These are phyloP conservation scores for Suhomyces sp. DNA, from an alignment of 805 yeast genomes.

Conservation along the genomic window DNA sequence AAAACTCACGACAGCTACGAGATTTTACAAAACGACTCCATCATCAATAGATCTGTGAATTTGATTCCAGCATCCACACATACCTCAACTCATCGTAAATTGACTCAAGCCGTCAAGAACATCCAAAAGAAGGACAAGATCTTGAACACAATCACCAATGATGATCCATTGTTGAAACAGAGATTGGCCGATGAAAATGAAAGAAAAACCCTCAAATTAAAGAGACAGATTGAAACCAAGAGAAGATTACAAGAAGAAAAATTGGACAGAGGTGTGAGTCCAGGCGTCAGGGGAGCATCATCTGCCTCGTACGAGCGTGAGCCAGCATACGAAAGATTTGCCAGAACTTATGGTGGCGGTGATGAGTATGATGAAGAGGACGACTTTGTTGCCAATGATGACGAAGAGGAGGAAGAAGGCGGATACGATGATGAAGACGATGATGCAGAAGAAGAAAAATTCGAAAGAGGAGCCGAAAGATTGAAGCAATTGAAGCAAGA, in stretches of 20 bases:
- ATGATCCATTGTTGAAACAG: constrained; percentile 71
- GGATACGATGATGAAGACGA: constrained; percentile 39
- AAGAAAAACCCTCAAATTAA: constrained; percentile 54
- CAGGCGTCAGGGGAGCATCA: constrained; percentile 22
- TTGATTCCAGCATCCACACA: constrained; percentile 89
- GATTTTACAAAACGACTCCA: constrained; percentile 66
- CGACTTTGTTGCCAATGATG: constrained; percentile 46
- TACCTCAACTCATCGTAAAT: constrained; percentile 75
- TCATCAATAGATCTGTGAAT: constrained; percentile 63
- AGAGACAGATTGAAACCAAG: constrained; percentile 64
- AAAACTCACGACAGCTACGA: constrained; percentile 70
- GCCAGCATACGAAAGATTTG: constrained; percentile 40
- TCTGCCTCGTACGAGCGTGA: constrained; percentile 19
- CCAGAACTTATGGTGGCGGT: constrained; percentile 35
- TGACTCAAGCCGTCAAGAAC: constrained; percentile 67
- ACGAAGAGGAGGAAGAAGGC: constrained; percentile 29
- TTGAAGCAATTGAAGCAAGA: constrained; percentile 53
- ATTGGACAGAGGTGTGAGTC: constrained; percentile 46
- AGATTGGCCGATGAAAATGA: constrained; percentile 66
- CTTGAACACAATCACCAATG: constrained; percentile 52
- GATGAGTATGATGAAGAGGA: constrained; percentile 40
- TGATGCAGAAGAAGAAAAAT: constrained; percentile 46
- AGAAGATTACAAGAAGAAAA: constrained; percentile 60
- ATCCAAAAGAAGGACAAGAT: constrained; percentile 49
- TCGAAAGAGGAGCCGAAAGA: constrained; percentile 57